These are phyloP conservation scores for Venturia carpophila DNA, from an alignment of 2,329 filamentous ascomycete genomes.

Conservation along the genomic window DNA sequence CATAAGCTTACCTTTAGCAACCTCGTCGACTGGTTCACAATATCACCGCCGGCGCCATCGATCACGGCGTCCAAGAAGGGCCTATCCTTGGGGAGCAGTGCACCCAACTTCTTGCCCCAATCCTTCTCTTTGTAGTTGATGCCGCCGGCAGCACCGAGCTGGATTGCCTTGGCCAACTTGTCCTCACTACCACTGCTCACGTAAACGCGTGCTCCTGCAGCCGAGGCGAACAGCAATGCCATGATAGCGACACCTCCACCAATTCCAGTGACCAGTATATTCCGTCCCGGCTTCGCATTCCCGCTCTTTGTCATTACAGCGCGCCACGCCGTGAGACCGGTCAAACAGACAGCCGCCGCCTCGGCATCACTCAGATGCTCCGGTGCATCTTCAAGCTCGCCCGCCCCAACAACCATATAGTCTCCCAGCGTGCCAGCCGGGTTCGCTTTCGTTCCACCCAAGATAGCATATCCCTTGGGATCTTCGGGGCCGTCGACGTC, in stretches of 20 bases:
- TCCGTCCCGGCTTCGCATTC: slow-evolving; percentile 55
- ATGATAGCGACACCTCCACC: slow-evolving; percentile 85
- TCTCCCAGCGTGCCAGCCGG: slow-evolving; percentile 67
- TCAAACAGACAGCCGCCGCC: slow-evolving; percentile 76
- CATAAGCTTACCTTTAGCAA: slow-evolving; percentile 54
- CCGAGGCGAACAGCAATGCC: slow-evolving; percentile 70
- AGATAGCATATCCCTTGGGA: slow-evolving; percentile 48
- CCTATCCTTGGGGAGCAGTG: slow-evolving; percentile 55
- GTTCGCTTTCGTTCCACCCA: slow-evolving; percentile 60
- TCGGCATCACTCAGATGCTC: slow-evolving; percentile 63
- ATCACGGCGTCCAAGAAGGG: slow-evolving; percentile 74
- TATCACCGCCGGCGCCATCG: slow-evolving; percentile 82
- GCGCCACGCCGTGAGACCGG: slow-evolving; percentile 81
- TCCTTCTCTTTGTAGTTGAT: slow-evolving; percentile 68
- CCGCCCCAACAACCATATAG: slow-evolving; percentile 58
- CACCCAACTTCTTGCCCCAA: slow-evolving; percentile 71
- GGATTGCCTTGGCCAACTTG: slow-evolving; percentile 66
- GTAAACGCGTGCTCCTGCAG: slow-evolving; percentile 66
- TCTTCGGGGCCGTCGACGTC: slow-evolving; percentile 67
- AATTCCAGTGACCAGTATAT: slow-evolving; percentile 82
- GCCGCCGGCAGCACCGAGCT: slow-evolving; percentile 72
- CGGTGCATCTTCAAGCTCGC: slow-evolving; percentile 70
- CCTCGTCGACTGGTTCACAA: slow-evolving; percentile 60
- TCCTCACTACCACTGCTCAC: slow-evolving; percentile 67
- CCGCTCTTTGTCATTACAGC: slow-evolving; percentile 72